These are phyloP conservation scores for Cenchrus purpureus DNA, from an alignment of 176 grass and related monocot species.

Conservation along the genomic window DNA sequence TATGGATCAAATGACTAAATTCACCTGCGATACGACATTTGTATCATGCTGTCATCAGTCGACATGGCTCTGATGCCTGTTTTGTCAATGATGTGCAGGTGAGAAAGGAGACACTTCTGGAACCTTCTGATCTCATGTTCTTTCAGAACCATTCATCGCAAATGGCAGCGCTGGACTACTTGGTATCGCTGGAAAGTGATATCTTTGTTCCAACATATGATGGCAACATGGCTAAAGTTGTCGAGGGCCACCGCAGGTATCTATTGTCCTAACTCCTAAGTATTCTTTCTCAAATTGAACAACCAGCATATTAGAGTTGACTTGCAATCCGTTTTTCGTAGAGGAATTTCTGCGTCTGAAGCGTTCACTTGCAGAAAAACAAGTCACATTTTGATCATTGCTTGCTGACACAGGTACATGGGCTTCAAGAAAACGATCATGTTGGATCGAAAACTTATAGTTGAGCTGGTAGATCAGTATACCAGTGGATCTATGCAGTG, in stretches of 20 bases:
- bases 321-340: not conserved
- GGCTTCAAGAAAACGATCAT: conserved; percentile 91
- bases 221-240: conserved; percentile 97
- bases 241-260: conserved; percentile 92
- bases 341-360: not conserved
- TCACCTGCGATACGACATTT: not conserved
- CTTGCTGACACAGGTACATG: conserved; percentile 60
- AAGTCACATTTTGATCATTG: not conserved
- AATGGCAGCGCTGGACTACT: conserved; percentile 96
- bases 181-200: conserved; percentile 91
- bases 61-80: not conserved
- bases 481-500: conserved; percentile 72
- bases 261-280: not conserved
- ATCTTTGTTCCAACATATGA: conserved; percentile 95
- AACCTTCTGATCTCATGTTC: conserved; percentile 76
- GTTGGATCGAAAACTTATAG: conserved; percentile 69
- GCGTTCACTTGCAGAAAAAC: not conserved
- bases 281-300: not conserved
- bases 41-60: not conserved
- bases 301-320: conserved; percentile 18
- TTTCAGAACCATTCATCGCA: conserved; percentile 98
- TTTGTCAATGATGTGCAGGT: conserved; percentile 48
- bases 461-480: conserved; percentile 78
- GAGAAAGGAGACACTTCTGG: conserved; percentile 82
- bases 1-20: conserved; percentile 35